A percentile compares a stretch with the other conserved stretches of the same genome.
Evolutionary conservation across 192 early-diverging fungal species (phyloP).

Genomic region (Thamnidium elegans): DNA sequence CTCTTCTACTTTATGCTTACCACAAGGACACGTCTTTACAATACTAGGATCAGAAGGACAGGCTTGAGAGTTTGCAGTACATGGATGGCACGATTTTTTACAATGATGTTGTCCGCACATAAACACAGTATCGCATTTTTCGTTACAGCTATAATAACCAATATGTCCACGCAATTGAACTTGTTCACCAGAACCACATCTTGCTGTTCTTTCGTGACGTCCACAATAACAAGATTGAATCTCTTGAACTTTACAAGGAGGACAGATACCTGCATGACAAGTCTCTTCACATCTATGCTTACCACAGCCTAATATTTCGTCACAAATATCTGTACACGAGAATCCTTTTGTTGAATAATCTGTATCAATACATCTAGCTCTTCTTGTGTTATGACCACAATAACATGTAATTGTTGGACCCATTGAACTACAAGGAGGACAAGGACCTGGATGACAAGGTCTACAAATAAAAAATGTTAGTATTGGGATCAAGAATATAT

Average conservation of each 20-base stretch:
- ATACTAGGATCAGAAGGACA: constrained; percentile 54
- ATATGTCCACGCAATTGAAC: constrained; percentile 36
- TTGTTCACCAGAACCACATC: constrained; percentile 58
- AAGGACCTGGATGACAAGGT: constrained; percentile 93
- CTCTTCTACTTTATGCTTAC: constrained; percentile 20
- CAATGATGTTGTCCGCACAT: constrained; percentile 55
- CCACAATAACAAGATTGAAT: constrained; percentile 72
- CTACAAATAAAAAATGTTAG: constrained; percentile 28
- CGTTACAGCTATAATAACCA: constrained; percentile 54
- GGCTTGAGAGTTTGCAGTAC: constrained; percentile 29
- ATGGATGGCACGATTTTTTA: constrained; percentile 51
- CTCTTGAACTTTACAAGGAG: constrained; percentile 53
- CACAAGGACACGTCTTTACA: constrained; percentile 53
- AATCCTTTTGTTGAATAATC: constrained; percentile 60
- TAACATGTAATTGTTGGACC: constrained; percentile 75
- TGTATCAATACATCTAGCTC: constrained; percentile 72
- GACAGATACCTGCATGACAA: constrained; percentile 72
- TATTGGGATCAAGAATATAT: not conserved
- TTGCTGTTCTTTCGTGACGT: constrained; percentile 46
- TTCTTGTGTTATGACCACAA: constrained; percentile 70
- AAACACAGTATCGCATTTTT: constrained; percentile 43
- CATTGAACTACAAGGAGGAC: constrained; percentile 83
- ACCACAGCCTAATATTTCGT: constrained; percentile 67
- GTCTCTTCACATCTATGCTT: constrained; percentile 60
- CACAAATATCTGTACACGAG: constrained; percentile 72